Base-by-base conservation (phyloP, 2,329 filamentous ascomycete genomes). In the Pseudogymnoascus sp. region DNA sequence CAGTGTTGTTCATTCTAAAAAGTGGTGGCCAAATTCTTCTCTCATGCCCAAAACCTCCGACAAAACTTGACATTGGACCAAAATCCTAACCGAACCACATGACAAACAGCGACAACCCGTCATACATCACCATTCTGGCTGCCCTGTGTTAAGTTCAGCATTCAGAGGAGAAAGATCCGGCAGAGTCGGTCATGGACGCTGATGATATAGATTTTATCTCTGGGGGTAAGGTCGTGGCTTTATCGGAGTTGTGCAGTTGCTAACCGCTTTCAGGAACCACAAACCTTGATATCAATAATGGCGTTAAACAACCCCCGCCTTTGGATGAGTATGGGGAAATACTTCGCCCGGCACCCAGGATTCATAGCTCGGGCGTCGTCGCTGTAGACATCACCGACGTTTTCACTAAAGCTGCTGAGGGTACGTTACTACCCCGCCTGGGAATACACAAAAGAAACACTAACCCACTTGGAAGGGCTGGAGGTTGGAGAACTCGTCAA, bases 401-500 rank as follows among this genome's bases (percentile, higher is more conserved):
- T 65, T 87, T 88, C 68, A 72, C 73, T 5, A 70, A 77, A 21
- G 85, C 85, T 10, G 78, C 81, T 24, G 76, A 78, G 62, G 77
- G 85, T 87, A 73, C 61, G 80, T 67, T 67, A 59, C 59, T 56
- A 42, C 40, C 50, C 60, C 44, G 26, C 40, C 35, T 40, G n/a
- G 59, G 35, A 53, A 24, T 29, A 29, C 47, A 24, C 3, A 56
- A 56, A 10, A 56, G 29, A 35, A 56, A 56, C 14, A 56, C 29
- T 56, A 56, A 56, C 29, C 29, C n/a, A 35, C 11, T 19, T 4
- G 29, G 29, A 66, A 96, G 92, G 85, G 66, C 79, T 97, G 64
- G 77, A 83, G 56, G 86, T 89, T 6, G 95, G 95, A 33, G 86
- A 96, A 69, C 82, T 99, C 2, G 82, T 97, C 67, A 97, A 97